phyloP scores from a whole-genome alignment of 352 stramenopile species.

The Phytophthora quininea region DNA sequence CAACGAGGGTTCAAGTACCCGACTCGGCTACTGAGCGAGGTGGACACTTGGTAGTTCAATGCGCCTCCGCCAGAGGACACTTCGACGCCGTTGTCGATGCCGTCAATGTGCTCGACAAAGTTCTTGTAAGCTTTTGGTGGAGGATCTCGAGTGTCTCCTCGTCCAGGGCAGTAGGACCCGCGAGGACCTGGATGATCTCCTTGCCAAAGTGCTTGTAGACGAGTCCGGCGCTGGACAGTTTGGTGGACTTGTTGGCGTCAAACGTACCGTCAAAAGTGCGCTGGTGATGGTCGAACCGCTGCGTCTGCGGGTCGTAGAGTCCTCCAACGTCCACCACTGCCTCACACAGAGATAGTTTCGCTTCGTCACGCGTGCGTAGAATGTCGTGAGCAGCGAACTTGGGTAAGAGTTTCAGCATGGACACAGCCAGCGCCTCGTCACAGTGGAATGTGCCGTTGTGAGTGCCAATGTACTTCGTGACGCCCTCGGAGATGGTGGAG shows the following conservation, averaged over 20 bases:
- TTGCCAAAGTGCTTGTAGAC: conserved; percentile 99
- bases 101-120: conserved; percentile 98
- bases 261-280: conserved; percentile 91
- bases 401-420: conserved; percentile 95
- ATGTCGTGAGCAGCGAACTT: conserved; percentile 86
- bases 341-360: conserved; percentile 92
- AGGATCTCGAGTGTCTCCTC: conserved; percentile 83
- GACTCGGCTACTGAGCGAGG: conserved; percentile 88
- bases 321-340: conserved; percentile 98
- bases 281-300: conserved; percentile 99
- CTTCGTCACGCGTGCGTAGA: conserved; percentile 89
- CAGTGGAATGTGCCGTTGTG: conserved; percentile 99
- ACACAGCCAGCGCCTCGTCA: conserved; percentile 97
- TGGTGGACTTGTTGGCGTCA: conserved; percentile 77
- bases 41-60: conserved; percentile 82
- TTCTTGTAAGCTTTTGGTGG: conserved; percentile 94
- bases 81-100: conserved; percentile 99
- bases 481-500: conserved; percentile 44
- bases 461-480: conserved; percentile 93
- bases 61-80: conserved; percentile 45
- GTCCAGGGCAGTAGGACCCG: conserved; percentile 51
- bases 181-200: conserved; percentile 92
- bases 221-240: conserved; percentile 95
- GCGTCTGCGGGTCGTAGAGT: conserved; percentile 89
- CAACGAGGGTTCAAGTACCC: conserved; percentile 94